phyloP scores from a whole-genome alignment of 1,139 yeast genomes.

The Tardiomyces blankii region DNA sequence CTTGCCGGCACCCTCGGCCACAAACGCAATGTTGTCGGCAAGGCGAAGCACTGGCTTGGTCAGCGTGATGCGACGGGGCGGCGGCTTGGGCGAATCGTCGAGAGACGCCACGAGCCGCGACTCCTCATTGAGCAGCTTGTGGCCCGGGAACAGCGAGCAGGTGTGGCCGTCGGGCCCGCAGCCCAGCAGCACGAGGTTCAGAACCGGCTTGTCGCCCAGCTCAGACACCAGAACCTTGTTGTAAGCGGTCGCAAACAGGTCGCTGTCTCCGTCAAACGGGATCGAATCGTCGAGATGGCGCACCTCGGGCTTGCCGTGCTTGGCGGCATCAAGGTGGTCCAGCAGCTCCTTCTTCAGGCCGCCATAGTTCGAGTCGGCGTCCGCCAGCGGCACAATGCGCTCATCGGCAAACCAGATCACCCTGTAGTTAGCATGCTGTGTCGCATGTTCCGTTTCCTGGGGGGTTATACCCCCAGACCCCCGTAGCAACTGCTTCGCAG shows the following conservation, averaged over 20 bases:
- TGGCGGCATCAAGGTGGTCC: constrained; percentile 21
- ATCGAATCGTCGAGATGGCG: constrained; percentile 22
- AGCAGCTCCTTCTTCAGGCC: constrained; percentile 49
- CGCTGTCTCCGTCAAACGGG: constrained; percentile 27
- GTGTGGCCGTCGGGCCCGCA: constrained; percentile 82
- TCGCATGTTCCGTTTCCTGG: no score
- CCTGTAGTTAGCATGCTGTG: neutral
- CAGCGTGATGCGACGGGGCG: constrained; percentile 64
- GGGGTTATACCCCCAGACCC: no score
- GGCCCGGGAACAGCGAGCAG: constrained; percentile 59
- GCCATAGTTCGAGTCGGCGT: constrained; percentile 60
- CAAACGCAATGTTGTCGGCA: constrained; percentile 58
- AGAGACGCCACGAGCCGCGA: constrained; percentile 30
- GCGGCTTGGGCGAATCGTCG: constrained; percentile 64
- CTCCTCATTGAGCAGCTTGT: constrained; percentile 21
- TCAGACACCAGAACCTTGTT: constrained; percentile 33
- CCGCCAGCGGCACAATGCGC: constrained; percentile 55
- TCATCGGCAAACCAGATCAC: constrained; percentile 59
- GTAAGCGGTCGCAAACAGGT: constrained; percentile 45
- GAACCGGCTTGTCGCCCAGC: constrained; percentile 21
- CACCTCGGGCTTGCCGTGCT: constrained; percentile 46
- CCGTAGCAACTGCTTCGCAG: no score
- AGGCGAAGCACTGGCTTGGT: constrained; percentile 52
- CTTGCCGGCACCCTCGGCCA: constrained; percentile 83
- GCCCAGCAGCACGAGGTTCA: constrained; percentile 56